These are phyloP conservation scores for Dactylellina parvicollis DNA, from an alignment of 2,329 filamentous ascomycete species.

Conservation along the genomic window DNA sequence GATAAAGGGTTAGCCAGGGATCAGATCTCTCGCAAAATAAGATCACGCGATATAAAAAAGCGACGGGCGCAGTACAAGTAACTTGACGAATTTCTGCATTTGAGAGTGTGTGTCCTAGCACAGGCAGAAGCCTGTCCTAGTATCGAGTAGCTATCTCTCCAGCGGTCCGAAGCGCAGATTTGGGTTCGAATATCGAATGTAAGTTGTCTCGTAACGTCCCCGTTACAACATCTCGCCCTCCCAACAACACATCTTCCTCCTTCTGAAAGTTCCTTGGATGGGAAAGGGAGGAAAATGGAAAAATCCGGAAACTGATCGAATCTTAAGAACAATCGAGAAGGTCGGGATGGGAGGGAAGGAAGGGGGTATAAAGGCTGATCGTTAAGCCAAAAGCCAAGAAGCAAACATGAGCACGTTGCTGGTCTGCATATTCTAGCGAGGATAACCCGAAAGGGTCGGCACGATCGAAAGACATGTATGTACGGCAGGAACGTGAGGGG, in stretches of 20 bases:
- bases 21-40: not conserved
- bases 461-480: constrained; percentile 1
- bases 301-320: constrained; percentile 9
- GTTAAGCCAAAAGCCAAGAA: constrained; percentile 4
- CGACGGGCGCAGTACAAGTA: not conserved
- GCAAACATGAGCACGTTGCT: constrained; percentile 7
- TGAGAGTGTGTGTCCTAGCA: not conserved
- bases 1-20: constrained; percentile 3
- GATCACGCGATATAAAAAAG: not conserved
- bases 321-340: constrained; percentile 6
- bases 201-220: not conserved
- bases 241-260: constrained; percentile 23
- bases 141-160: too few species aligned
- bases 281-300: not conserved
- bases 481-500: constrained; percentile 4
- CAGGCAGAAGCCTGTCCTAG: not conserved
- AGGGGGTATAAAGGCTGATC: not conserved
- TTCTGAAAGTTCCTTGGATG: not conserved
- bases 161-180: not conserved
- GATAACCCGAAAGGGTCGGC: constrained; percentile 2
- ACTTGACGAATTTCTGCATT: constrained; percentile 8
- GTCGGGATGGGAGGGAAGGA: not conserved
- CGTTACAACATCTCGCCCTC: constrained; percentile 12
- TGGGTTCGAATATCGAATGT: not conserved
- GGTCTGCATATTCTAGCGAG: constrained; percentile 5